A percentile compares a stretch with the other conserved stretches of the same genome.
Evolutionary conservation across 2,329 filamentous ascomycete species (phyloP).

Genomic region (Sporothrix phasma): DNA sequence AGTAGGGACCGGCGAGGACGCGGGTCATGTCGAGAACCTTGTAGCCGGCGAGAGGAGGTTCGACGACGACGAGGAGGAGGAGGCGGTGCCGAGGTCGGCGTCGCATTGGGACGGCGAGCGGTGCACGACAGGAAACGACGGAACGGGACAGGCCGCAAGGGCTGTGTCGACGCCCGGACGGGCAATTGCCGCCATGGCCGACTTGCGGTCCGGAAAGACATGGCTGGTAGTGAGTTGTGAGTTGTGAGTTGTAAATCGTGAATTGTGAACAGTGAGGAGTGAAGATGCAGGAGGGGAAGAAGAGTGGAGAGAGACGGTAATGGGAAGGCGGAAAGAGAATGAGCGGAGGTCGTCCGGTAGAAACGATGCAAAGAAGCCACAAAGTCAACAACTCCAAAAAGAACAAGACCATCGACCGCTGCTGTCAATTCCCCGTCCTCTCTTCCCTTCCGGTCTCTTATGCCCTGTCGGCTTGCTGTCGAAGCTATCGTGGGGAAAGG

Average conservation of each 20-base stretch:
- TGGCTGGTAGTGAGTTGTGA: not conserved
- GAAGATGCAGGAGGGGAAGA: not conserved
- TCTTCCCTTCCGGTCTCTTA: not conserved
- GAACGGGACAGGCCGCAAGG: not conserved
- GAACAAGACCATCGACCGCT: too few relatives aligned
- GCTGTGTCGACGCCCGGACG: not conserved
- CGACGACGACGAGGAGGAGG: not conserved
- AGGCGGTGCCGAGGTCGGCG: not conserved
- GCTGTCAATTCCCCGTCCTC: too few relatives aligned
- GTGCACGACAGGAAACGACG: not conserved
- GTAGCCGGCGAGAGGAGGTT: constrained; percentile 63
- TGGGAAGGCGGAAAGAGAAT: too few relatives aligned
- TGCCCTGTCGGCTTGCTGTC: constrained; percentile 2
- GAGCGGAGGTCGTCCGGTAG: too few relatives aligned
- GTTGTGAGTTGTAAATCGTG: too few relatives aligned
- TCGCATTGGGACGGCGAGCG: not conserved
- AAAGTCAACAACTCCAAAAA: too few relatives aligned
- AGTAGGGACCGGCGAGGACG: constrained; percentile 94
- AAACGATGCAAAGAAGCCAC: too few relatives aligned
- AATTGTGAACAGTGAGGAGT: not conserved
- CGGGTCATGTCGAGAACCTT: constrained; percentile 93
- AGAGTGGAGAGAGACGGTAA: too few relatives aligned
- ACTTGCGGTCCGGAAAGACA: not conserved
- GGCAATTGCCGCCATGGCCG: not conserved
- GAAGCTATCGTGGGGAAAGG: not conserved